Conservation (phyloP, 495 filamentous ascomycete species). For the Aspergillus steynii region DNA sequence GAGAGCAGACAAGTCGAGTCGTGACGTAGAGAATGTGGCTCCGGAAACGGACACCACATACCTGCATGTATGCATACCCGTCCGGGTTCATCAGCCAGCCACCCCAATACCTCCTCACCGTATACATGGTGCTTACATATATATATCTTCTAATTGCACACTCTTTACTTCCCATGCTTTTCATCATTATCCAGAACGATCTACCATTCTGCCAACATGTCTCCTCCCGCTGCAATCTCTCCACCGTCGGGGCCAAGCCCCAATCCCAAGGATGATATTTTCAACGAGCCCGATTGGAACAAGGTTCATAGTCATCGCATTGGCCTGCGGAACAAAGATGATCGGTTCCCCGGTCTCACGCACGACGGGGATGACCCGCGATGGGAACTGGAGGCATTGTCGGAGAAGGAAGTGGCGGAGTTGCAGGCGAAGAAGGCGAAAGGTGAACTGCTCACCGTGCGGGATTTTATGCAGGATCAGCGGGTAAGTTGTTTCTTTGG, state of each 20-base stretch:
- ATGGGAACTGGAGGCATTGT: conserved; percentile 12
- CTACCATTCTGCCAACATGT: too few species aligned
- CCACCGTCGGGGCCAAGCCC: too few species aligned
- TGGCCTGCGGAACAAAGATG: conserved; percentile 14
- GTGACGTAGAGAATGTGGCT: not conserved
- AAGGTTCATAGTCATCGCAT: conserved; percentile 16
- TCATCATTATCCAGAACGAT: too few species aligned
- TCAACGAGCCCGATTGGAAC: conserved; percentile 23
- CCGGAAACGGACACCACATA: too few species aligned
- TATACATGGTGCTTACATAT: too few species aligned
- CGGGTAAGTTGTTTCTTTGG: conserved; percentile 6
- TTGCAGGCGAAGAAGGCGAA: conserved; percentile 18
- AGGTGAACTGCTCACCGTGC: conserved; percentile 16
- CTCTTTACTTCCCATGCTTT: too few species aligned
- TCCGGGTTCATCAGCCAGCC: too few species aligned
- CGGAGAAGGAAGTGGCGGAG: conserved; percentile 24
- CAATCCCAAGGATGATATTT: conserved; percentile 8
- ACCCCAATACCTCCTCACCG: too few species aligned
- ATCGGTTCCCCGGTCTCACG: conserved; percentile 18
- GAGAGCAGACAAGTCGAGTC: not conserved
- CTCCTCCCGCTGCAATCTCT: too few species aligned
- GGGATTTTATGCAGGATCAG: conserved; percentile 22
- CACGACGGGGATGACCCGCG: conserved; percentile 15
- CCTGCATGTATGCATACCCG: too few species aligned
- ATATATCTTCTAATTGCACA: too few species aligned